Evolutionary conservation across 495 filamentous ascomycete genomes (phyloP).

Genomic region (Bryoglossum gracile): DNA sequence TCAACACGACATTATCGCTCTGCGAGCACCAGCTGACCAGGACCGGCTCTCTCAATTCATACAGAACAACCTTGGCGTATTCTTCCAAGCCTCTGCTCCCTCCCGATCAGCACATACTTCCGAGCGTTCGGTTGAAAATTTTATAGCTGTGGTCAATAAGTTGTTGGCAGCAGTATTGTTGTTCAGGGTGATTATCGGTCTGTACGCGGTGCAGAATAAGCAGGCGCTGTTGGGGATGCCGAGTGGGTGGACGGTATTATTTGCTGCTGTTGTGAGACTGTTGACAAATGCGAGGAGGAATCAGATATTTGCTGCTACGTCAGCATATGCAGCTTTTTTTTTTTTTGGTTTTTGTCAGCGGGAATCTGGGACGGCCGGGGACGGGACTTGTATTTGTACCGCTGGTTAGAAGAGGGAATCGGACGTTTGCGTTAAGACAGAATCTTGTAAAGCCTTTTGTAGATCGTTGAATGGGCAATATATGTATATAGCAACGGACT

Average conservation of each 20-base stretch:
- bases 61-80: constrained; percentile 10
- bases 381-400: neutral
- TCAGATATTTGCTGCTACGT: constrained; percentile 24
- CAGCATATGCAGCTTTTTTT: constrained; percentile 26
- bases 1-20: constrained; percentile 8
- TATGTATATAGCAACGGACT: neutral
- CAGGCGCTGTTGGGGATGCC: constrained; percentile 7
- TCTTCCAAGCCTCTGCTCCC: constrained; percentile 8
- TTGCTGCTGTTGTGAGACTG: constrained; percentile 17
- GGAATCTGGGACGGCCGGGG: constrained; percentile 7
- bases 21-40: constrained; percentile 8
- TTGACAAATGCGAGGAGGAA: constrained; percentile 23
- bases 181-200: constrained; percentile 9
- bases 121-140: neutral
- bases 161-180: constrained; percentile 11
- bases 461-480: no score
- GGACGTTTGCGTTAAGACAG: neutral
- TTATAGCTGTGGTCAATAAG: constrained; percentile 8
- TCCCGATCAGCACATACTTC: constrained; percentile 5
- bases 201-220: constrained; percentile 9
- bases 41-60: constrained; percentile 12
- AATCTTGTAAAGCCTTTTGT: no score
- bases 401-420: neutral
- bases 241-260: constrained; percentile 14
- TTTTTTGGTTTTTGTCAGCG: constrained; percentile 27